phyloP scores from a whole-genome alignment of 2,329 filamentous ascomycete species.

The Colletotrichum gigasporum region DNA sequence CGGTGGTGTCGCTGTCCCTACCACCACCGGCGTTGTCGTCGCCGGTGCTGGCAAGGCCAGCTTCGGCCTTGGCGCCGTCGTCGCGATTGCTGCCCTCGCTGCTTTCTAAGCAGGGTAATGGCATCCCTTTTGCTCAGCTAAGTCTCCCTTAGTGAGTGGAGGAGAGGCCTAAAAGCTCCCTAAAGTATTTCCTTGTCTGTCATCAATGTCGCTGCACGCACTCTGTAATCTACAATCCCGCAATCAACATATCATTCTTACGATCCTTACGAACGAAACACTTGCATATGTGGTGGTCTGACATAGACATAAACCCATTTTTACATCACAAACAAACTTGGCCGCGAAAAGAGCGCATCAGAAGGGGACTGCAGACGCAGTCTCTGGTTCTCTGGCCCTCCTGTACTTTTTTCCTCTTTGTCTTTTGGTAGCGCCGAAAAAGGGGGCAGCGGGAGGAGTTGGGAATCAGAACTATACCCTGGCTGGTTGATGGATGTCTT shows the following conservation, averaged over 20 bases:
- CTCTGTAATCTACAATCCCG: conserved; percentile 30
- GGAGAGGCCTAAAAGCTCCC: conserved; percentile 30
- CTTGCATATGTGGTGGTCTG: conserved; percentile 31
- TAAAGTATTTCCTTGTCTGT: conserved; percentile 36
- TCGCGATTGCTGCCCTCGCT: conserved; percentile 53
- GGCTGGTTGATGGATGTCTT: conserved; percentile 31
- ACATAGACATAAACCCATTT: neutral
- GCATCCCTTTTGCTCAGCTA: conserved; percentile 3
- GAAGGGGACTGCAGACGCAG: conserved; percentile 1
- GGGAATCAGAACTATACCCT: conserved; percentile 22
- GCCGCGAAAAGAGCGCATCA: conserved; percentile 15
- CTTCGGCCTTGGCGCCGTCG: conserved; percentile 56
- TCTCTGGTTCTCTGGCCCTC: neutral
- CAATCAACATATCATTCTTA: conserved; percentile 57
- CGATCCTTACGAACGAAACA: conserved; percentile 64
- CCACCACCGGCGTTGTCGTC: conserved; percentile 44
- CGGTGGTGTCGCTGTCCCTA: conserved; percentile 44
- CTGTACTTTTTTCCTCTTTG: neutral
- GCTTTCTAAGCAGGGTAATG: conserved; percentile 33
- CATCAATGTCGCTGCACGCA: conserved; percentile 32
- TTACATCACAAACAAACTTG: conserved; percentile 13
- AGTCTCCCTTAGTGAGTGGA: conserved; percentile 18
- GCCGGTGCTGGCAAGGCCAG: conserved; percentile 51
- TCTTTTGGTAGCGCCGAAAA: conserved; percentile 8
- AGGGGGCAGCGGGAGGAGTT: conserved; percentile 19